Evolutionary conservation across 805 yeast species (phyloP).

Genomic region (Dipodascus albidus): DNA sequence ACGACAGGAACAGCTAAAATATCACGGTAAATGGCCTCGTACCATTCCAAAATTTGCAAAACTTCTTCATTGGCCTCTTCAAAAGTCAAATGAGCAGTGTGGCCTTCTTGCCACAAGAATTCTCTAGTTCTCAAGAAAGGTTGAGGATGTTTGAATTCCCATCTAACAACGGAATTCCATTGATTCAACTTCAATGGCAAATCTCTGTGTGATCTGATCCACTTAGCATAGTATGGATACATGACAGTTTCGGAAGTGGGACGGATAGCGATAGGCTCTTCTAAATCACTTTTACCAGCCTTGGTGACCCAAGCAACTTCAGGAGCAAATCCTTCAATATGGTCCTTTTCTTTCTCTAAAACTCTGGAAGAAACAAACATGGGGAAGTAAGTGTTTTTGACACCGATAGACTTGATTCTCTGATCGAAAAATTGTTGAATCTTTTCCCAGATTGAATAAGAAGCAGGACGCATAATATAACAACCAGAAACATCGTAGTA

Average conservation of each 20-base stretch:
- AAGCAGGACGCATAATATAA: slow-evolving; percentile 92
- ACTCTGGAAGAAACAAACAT: slow-evolving; percentile 93
- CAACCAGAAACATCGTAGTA: slow-evolving; percentile 99
- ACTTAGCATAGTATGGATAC: slow-evolving; percentile 98
- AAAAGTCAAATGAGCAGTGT: slow-evolving; percentile 85
- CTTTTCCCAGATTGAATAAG: slow-evolving; percentile 88
- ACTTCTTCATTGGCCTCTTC: slow-evolving; percentile 82
- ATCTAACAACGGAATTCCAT: slow-evolving; percentile 99
- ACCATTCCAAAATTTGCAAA: slow-evolving; percentile 71
- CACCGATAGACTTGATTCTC: slow-evolving; percentile 78
- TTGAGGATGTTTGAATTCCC: slow-evolving; percentile 99
- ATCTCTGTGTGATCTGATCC: slow-evolving; percentile 98
- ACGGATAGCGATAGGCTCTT: slow-evolving; percentile 97
- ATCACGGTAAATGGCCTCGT: slow-evolving; percentile 77
- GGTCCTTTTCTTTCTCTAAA: slow-evolving; percentile 95
- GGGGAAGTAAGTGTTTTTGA: slow-evolving; percentile 93
- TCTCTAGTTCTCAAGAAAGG: slow-evolving; percentile 98
- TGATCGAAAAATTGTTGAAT: slow-evolving; percentile 81
- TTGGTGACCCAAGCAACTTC: slow-evolving; percentile 99
- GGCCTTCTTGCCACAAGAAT: slow-evolving; percentile 99
- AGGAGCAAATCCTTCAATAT: slow-evolving; percentile 98
- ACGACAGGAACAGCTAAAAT: slow-evolving; percentile 95
- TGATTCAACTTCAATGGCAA: slow-evolving; percentile 93
- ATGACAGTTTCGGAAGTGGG: slow-evolving; percentile 99
- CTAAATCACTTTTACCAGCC: slow-evolving; percentile 90